A percentile compares a stretch with the other conserved stretches of the same genome.
phyloP scores from a whole-genome alignment of 805 yeast species.

The Yarrowia alimentaria region DNA sequence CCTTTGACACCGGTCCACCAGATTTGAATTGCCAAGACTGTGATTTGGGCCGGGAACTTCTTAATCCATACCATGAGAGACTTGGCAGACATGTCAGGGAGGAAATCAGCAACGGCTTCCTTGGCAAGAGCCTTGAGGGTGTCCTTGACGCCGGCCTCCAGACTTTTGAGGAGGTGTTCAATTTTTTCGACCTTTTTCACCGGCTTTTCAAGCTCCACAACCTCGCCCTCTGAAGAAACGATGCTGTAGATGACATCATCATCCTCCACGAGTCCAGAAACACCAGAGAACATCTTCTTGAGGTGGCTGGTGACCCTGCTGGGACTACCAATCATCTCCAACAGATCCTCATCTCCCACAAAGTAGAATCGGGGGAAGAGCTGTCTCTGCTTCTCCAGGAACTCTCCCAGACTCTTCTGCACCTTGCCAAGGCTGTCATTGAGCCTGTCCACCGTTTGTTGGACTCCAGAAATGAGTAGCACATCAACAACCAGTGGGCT shows the following conservation, averaged over 20 bases:
- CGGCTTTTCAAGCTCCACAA: too few relatives aligned
- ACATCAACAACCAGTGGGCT: conserved; percentile 55
- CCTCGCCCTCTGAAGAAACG: conserved; percentile 65
- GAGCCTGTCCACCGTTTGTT: conserved; percentile 48
- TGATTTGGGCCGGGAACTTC: conserved; percentile 55
- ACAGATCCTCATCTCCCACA: conserved; percentile 83
- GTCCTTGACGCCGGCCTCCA: conserved; percentile 54
- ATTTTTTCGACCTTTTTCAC: too few relatives aligned
- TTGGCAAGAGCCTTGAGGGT: conserved; percentile 47
- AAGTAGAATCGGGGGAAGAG: conserved; percentile 80
- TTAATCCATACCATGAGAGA: conserved; percentile 42
- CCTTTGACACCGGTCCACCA: conserved; percentile 52
- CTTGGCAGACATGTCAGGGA: conserved; percentile 27
- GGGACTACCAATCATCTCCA: conserved; percentile 75
- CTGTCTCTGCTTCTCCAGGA: conserved; percentile 74
- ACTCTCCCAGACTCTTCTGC: conserved; percentile 67
- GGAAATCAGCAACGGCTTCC: conserved; percentile 39
- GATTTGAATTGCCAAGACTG: conserved; percentile 55
- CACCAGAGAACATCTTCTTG: conserved; percentile 69
- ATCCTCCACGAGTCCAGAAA: conserved; percentile 46
- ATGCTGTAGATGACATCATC: conserved; percentile 48
- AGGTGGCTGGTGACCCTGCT: conserved; percentile 52
- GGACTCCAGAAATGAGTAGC: conserved; percentile 51
- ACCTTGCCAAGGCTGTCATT: conserved; percentile 58
- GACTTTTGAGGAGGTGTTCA: conserved; percentile 58